Base-by-base conservation (phyloP, 2,329 filamentous ascomycete genomes). In the Simplicillium sp. region DNA sequence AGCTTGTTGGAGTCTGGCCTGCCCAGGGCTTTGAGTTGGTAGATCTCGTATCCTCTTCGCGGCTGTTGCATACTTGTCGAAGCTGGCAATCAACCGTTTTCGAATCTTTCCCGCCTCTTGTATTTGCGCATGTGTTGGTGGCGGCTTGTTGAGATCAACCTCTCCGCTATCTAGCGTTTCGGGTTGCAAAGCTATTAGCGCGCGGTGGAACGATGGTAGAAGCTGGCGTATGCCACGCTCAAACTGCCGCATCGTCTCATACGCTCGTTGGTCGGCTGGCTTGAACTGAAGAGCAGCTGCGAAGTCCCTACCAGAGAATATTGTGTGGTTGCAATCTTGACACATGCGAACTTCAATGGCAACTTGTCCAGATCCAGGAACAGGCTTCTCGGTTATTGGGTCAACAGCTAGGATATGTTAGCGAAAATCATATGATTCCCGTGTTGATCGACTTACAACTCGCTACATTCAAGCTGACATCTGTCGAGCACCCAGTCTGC, bases 261-360 rank as follows among this genome's bases (percentile, higher is more conserved):
- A 96, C 1, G 85, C 80, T 31, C 84, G 79, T 53, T 89, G 80
- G 51, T 90, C 84, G 2, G 83, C 73, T 1, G 85, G 82, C 47
- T 81, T 82, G 38, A 77, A 70, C 1, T 71, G 64, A 4, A 87
- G 60, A 9, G 87, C 84, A 8, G 78, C 75, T 17, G 77, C 68
- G 55, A 95, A 95, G 55, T 95, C 88, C 31, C 82, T 76, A 51
- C 83, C 82, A 38, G 70, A 66, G 50, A 79, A 78, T 36, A 78
- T 66, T 29, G 68, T 76, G 44, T 64, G 60, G 41, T 71, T 87
- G 66, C 92, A 98, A 42, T 94, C 87, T 53, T 83, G 84, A 61
- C 92, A 98, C 75, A 98, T 90, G 34, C 92, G 80, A 13, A 98
- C 69, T 54, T 95, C 87, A 34, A 97, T 64, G 40, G 77, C 80